Evolutionary conservation across 1,284 basidiomycete species (phyloP).

Genomic region (Flammula alnicola): DNA sequence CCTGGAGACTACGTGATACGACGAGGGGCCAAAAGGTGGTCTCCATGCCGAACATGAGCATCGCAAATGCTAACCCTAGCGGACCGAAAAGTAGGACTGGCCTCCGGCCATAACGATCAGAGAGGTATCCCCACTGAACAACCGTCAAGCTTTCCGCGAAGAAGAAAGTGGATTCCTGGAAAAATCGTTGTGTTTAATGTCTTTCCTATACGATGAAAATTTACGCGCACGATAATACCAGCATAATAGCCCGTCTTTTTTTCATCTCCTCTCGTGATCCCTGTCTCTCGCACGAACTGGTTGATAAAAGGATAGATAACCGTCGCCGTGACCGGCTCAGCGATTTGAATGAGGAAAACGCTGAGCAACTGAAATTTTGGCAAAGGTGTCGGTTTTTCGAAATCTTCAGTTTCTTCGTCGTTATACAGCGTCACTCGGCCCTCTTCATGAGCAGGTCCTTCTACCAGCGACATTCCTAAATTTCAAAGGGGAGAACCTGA

Average conservation of each 20-base stretch:
- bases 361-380: slow-evolving; percentile 47
- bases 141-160: slow-evolving; percentile 45
- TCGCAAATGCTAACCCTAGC: slow-evolving; percentile 45
- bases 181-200: slow-evolving; percentile 1
- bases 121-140: slow-evolving; percentile 48
- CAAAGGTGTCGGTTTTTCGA: slow-evolving; percentile 38
- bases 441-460: no score
- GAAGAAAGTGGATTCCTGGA: slow-evolving; percentile 50
- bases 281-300: slow-evolving; percentile 52
- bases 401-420: slow-evolving; percentile 3
- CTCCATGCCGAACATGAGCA: slow-evolving; percentile 49
- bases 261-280: slow-evolving; percentile 49
- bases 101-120: slow-evolving; percentile 49
- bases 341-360: slow-evolving; percentile 44
- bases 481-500: no score
- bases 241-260: slow-evolving; percentile 56
- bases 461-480: no score
- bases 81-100: slow-evolving; percentile 49
- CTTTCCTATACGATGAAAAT: not conserved
- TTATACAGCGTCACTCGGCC: no score
- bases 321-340: slow-evolving; percentile 51
- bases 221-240: slow-evolving; percentile 43
- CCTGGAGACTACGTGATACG: slow-evolving; percentile 45
- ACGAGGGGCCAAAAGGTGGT: slow-evolving; percentile 45
- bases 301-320: slow-evolving; percentile 62